Evolutionary conservation across 2,329 filamentous ascomycete genomes (phyloP), one percentile per base, ranked within the genome.

Genomic region (Fusarium sp.): DNA sequence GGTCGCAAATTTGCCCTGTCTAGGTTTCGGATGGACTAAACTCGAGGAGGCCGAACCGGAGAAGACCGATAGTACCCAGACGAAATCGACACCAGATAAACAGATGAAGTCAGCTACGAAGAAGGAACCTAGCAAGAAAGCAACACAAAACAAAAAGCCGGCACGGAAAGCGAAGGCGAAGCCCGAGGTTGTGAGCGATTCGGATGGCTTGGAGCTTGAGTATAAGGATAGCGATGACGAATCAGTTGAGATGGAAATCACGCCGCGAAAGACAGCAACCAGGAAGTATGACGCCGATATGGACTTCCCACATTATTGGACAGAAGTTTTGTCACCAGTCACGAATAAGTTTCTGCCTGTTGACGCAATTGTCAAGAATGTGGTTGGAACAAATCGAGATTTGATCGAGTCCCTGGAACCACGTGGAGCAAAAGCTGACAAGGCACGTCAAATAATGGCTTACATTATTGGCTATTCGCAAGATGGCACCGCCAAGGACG

Each of bases 1-100:
- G 84, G 89, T 98, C 4, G 90, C 90, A 12, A 98, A 89, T 76
- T 77, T 99, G 42, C 96, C 98, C 76, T 91, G 94, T 2, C 81
- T 93, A 23, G 96, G 96, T 0, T 97, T 97, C 78, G 94, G 94
- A 3, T 98, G 93, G 90, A 97, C 89, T 65, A 97, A 95, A 78
- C 81, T 86, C 13, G 96, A 99, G 79, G 92, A 96, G 53, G 93
- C 91, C 7, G 87, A 88, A 14, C 76, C 79, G 3, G 85, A 85
- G 71, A 86, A 82, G 69, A 78, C 79, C 42, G 69, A 65, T 12
- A 53, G 14, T 31, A 45, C 21, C 11, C 51, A 65, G 26, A n/a
- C 16, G 39, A 54, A 51, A 21, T 14, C 43, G 10, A 26, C 42
- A 8, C 30, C 53, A 14, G 52, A 63, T 26, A 58, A 61, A 18